Base-by-base conservation (phyloP, 1,284 basidiomycete species). In the Ganoderma lucidum region DNA sequence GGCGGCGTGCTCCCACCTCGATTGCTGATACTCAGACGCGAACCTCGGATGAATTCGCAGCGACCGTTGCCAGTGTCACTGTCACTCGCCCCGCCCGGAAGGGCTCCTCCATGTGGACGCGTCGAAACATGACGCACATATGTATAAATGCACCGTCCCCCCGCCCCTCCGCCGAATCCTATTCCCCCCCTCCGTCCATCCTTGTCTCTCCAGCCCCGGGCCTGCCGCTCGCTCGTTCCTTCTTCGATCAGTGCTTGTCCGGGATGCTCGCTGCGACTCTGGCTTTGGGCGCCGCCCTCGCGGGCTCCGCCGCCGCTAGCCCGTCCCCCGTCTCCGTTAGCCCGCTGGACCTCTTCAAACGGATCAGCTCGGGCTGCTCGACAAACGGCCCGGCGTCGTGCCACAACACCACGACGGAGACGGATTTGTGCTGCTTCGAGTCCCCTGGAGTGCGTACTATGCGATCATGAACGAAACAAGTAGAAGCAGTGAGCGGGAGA, bases 401-500 rank as follows among this genome's bases (percentile, higher is more conserved):
- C 77, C 78, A 80, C 58, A 78, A 77, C 70, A 75, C 75, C 17
- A 75, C 79, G 10, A 59, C 51, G 51, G 66, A 76, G 67, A 68
- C 70, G 19, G 67, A 80, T 60, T 41, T 70, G 6, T 82, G 81
- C 71, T 82, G 81, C 71, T 81, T 80, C 67, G 80, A 82, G 70
- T 70, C 76, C 9, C 80, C 80, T 41, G 80, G 80, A 67, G 81
- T 80, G 62, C 56, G 77, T 75, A 19, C 41, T 75, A 15, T 41
- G 37, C 39, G n/a, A 37, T 14, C 23, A 17, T 42, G 39, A 10
- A 4, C 41, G 23, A 39, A 17, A 55, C 30, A 63, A 48, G 58
- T n/a, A 55, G 37, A 63, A 48, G 58, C 19, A 30, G n/a, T 17
- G 61, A 23, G 66, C 45, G 62, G 14, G 41, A 35, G 48, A 30